Base-by-base conservation (phyloP, 192 early-diverging fungal species). In the Rhizophagus prolifer region DNA sequence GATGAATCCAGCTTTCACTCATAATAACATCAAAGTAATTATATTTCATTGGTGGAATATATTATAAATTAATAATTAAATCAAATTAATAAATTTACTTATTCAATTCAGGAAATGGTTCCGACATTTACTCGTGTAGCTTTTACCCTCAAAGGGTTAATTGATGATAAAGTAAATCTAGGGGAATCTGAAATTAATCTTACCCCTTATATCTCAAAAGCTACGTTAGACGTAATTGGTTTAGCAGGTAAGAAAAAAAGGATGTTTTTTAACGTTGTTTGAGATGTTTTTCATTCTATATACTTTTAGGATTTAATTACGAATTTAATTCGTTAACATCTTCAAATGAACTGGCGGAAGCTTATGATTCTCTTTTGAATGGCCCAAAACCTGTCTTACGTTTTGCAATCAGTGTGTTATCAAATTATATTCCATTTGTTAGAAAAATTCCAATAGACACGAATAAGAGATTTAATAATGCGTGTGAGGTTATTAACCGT, bases 1-100 rank as follows among this genome's bases (percentile, higher is more conserved):
- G 86, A 60, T 90, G 12, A 87, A 87, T 72, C 88, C 88, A 9
- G 84, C 86, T 13, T 90, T 90, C 34, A 68, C 79, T 10, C 63
- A 81, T 65, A 68, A 74, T 23, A 74, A 82, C 9, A 80, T 88
- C 47, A 85, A 86, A 30, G 75, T 71, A 8, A 44, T 12, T 12
- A 44, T 38, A 44, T 10, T 44, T 12, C 81, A 44, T 90, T 60
- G 0, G 7, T 38, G 36, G 0, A 38, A 38, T 38, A 8, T 6
- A 38, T 38, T 8, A 6, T 8, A 38, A 38, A 38, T 38, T 38
- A 38, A 38, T 44, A 44, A 0, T 44, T 44, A 12, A 44, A 12
- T 44, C 10, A 44, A 44, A 2, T 12, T 44, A 44, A 44, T 9
- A 41, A 9, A 9, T 41, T 41, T 41, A 41, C 12, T 44, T 8